Base-by-base conservation (phyloP, 495 filamentous ascomycete genomes). In the Penicillium coffeae region DNA sequence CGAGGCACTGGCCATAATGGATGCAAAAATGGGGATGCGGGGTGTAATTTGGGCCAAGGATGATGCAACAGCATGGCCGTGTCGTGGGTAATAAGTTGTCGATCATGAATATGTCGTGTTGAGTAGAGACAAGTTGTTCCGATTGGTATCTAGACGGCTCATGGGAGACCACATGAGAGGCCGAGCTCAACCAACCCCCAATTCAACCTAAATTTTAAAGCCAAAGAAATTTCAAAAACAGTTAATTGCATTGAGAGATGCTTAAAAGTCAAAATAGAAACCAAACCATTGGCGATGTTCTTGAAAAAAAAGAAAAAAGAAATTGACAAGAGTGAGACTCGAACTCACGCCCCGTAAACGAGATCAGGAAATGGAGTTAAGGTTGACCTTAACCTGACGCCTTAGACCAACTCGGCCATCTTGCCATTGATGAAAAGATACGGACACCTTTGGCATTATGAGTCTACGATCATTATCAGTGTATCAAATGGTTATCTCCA, bases 371-470 rank as follows among this genome's bases (percentile, higher is more conserved):
- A 60, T 54, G 48, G 19, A 43, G 51, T 50, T 48, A 61, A 59
- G 58, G 58, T 62, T 40, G 48, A 54, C 59, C 62, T 60, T 62
- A 65, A 65, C 62, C 62, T 65, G 59, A 58, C 62, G 62, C 62
- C 62, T 65, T 65, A 47, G 62, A 65, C 62, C 62, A 65, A 65
- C 62, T 65, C 62, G 62, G 62, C 62, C 62, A 65, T 65, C 62
- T 65, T 65, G 45, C 55, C 55, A 37, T 14, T 51, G 25, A 44
- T 50, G 39, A 13, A 19, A 0, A 15, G n/a, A 20, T 0, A 1
- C 0, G 0, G 8, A 9, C 2, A 25, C 6, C 0, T 41, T 46
- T 41, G 27, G 5, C 10, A 12, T n/a, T 19, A 51, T 45, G 1
- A 21, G n/a, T n/a, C n/a, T n/a, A n/a, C n/a, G n/a, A n/a, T n/a